phyloP scores from a whole-genome alignment of 2,329 filamentous ascomycete species.

The Stemphylium vesicarium region DNA sequence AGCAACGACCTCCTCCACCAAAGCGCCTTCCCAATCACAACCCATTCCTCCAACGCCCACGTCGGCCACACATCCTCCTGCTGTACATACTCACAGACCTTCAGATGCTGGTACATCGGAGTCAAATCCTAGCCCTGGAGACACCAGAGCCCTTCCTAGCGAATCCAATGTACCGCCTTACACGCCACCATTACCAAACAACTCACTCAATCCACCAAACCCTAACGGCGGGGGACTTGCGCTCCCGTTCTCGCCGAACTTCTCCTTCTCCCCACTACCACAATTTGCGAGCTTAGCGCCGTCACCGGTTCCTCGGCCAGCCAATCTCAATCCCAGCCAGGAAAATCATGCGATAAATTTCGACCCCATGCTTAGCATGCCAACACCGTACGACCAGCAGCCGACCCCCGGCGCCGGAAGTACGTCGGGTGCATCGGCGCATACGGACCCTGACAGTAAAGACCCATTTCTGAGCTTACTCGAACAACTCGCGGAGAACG shows the following conservation, averaged over 20 bases:
- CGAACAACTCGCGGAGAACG: slow-evolving; percentile 83
- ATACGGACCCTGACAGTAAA: slow-evolving; percentile 64
- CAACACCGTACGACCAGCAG: slow-evolving; percentile 51
- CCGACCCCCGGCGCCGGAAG: slow-evolving; percentile 54
- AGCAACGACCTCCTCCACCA: slow-evolving; percentile 38
- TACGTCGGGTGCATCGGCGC: slow-evolving; percentile 47
- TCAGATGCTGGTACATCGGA: slow-evolving; percentile 34
- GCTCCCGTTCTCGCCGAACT: slow-evolving; percentile 52
- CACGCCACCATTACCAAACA: slow-evolving; percentile 35
- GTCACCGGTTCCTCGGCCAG: slow-evolving; percentile 36
- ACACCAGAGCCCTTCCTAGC: slow-evolving; percentile 26
- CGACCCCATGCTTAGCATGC: slow-evolving; percentile 52
- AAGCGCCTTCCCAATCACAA: slow-evolving; percentile 28
- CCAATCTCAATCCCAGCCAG: slow-evolving; percentile 26
- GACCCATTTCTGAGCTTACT: slow-evolving; percentile 81
- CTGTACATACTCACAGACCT: slow-evolving; percentile 22
- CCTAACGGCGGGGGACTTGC: slow-evolving; percentile 29
- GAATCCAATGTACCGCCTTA: slow-evolving; percentile 34
- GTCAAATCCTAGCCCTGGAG: slow-evolving; percentile 31
- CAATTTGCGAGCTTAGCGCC: slow-evolving; percentile 43
- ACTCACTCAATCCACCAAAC: slow-evolving; percentile 22
- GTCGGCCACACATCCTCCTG: slow-evolving; percentile 36
- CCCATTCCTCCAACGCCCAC: slow-evolving; percentile 38
- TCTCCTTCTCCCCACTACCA: slow-evolving; percentile 45
- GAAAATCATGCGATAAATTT: slow-evolving; percentile 29